These are phyloP conservation scores for Citeromyces hawaiiensis DNA, from an alignment of 1,139 yeast genomes.

Conservation along the genomic window DNA sequence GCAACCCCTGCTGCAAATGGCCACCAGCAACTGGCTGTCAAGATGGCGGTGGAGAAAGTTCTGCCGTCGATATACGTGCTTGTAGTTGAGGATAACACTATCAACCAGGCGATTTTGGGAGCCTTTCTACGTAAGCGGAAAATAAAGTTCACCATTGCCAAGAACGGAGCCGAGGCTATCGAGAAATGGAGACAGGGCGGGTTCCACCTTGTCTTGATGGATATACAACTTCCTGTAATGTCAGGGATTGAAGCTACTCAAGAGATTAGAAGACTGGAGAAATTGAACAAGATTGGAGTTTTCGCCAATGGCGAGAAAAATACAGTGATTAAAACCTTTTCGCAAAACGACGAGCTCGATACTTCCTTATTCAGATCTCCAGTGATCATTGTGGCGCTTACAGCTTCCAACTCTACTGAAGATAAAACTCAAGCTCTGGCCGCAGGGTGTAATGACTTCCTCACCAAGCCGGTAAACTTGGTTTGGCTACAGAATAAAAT, in stretches of 20 bases:
- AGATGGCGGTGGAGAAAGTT: slow-evolving; percentile 30
- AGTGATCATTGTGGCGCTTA: slow-evolving; percentile 88
- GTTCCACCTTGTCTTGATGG: slow-evolving; percentile 86
- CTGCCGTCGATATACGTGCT: slow-evolving; percentile 78
- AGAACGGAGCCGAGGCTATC: slow-evolving; percentile 85
- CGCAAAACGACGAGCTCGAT: slow-evolving; percentile 37
- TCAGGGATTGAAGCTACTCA: slow-evolving; percentile 90
- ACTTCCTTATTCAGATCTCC: slow-evolving; percentile 64
- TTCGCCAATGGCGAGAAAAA: slow-evolving; percentile 17
- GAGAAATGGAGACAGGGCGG: slow-evolving; percentile 92
- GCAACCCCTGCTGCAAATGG: background rate
- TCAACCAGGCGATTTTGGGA: slow-evolving; percentile 85
- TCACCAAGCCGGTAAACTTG: slow-evolving; percentile 93
- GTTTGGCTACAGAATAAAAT: slow-evolving; percentile 91
- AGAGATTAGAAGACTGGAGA: slow-evolving; percentile 75
- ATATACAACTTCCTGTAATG: slow-evolving; percentile 85
- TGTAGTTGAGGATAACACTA: slow-evolving; percentile 92
- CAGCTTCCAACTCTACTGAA: slow-evolving; percentile 81
- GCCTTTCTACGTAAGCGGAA: slow-evolving; percentile 82
- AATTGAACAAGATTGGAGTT: slow-evolving; percentile 71
- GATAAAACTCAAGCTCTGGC: slow-evolving; percentile 86
- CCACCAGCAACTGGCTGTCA: slow-evolving; percentile 3
- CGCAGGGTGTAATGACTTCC: slow-evolving; percentile 93
- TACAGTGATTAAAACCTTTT: slow-evolving; percentile 3
- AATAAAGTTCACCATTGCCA: slow-evolving; percentile 76